A percentile compares a stretch with the other conserved stretches of the same genome.
Conservation (phyloP, 148 eudicot species). For the Amaranthus hypochondriacus region DNA sequence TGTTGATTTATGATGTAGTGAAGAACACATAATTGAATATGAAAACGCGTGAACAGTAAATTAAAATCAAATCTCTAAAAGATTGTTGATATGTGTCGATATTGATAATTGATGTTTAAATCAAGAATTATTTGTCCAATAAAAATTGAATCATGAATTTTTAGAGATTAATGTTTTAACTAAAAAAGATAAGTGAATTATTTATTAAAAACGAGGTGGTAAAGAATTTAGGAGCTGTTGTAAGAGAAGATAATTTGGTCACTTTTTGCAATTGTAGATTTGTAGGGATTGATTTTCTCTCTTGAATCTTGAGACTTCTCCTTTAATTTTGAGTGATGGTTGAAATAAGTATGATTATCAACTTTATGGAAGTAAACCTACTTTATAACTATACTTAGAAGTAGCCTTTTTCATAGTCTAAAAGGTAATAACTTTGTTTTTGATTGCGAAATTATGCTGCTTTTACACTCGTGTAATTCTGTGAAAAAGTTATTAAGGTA, state of each 20-base stretch:
- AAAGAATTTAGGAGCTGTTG: background rate
- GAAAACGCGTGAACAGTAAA: no score
- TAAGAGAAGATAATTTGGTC: background rate
- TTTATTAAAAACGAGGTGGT: background rate
- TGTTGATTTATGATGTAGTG: no score
- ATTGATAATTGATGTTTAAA: no score
- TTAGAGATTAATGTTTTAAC: no score
- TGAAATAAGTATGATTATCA: slow-evolving; percentile 19
- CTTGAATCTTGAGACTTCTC: slow-evolving; percentile 4
- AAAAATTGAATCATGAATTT: no score
- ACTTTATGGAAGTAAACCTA: slow-evolving; percentile 11
- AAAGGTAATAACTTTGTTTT: slow-evolving; percentile 1
- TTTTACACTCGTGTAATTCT: slow-evolving; percentile 6
- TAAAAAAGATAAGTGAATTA: no score
- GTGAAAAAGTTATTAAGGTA: slow-evolving; percentile 10
- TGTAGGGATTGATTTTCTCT: background rate
- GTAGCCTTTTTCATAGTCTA: slow-evolving; percentile 23
- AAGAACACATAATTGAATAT: no score
- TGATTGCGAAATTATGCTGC: slow-evolving; percentile 3
- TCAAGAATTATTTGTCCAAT: background rate
- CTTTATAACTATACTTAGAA: background rate
- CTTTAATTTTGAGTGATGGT: background rate
- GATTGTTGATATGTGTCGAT: no score
- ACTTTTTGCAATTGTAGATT: background rate
- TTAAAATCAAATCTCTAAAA: no score